Evolutionary conservation across 2,329 filamentous ascomycete genomes (phyloP).

Genomic region (Botrytis cinerea): DNA sequence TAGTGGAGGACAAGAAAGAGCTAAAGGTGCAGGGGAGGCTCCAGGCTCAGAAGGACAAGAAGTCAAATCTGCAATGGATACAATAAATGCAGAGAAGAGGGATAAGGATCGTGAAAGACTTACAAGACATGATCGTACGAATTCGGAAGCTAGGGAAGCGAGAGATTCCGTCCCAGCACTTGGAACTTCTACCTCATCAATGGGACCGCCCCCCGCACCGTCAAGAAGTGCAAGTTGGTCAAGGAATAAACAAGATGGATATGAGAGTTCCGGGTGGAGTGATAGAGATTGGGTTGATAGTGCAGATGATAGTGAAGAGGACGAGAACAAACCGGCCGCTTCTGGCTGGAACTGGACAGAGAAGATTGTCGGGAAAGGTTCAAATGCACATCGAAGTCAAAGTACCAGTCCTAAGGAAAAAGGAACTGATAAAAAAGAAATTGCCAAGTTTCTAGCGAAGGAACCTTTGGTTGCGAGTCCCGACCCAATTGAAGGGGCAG

Average conservation of each 20-base stretch:
- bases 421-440: constrained; percentile 1
- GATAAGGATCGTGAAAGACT: constrained; percentile 26
- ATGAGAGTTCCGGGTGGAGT: constrained; percentile 63
- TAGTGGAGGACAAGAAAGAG: constrained; percentile 68
- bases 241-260: constrained; percentile 20
- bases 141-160: constrained; percentile 52
- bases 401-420: background rate
- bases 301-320: constrained; percentile 46
- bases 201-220: constrained; percentile 6
- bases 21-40: constrained; percentile 57
- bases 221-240: constrained; percentile 1
- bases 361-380: constrained; percentile 53
- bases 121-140: constrained; percentile 46
- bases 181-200: constrained; percentile 26
- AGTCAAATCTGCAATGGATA: constrained; percentile 47
- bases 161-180: constrained; percentile 42
- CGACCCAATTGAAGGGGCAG: background rate
- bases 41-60: constrained; percentile 67
- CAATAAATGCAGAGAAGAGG: background rate
- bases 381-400: constrained; percentile 5
- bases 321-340: constrained; percentile 27
- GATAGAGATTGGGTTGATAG: constrained; percentile 64
- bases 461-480: background rate
- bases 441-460: constrained; percentile 6
- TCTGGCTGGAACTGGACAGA: constrained; percentile 56